Evolutionary conservation across 139 green algal species (phyloP).

Genomic region (Chlamydomonas eustigma): DNA sequence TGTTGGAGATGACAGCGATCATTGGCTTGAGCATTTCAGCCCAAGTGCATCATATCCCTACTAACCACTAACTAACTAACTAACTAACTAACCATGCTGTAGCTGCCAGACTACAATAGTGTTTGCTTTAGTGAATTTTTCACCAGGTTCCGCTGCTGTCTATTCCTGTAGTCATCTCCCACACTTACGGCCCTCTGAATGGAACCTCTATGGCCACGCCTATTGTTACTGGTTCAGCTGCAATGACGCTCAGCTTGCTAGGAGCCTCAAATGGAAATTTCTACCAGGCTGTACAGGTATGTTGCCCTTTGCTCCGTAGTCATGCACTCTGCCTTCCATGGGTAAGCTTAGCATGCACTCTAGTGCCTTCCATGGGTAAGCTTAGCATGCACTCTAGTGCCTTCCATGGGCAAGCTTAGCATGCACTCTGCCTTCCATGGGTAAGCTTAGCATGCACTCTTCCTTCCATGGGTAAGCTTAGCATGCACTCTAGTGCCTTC

Average conservation of each 20-base stretch:
- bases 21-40: no score
- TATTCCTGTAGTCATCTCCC: background rate
- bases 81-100: no score
- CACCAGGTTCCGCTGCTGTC: background rate
- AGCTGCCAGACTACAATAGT: no score
- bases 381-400: background rate
- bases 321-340: background rate
- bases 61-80: no score
- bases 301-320: no score
- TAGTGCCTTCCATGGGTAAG: background rate
- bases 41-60: no score
- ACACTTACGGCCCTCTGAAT: slow-evolving; percentile 12
- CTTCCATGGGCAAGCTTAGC: background rate
- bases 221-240: slow-evolving; percentile 8
- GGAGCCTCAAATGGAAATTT: slow-evolving; percentile 6
- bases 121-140: no score
- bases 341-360: background rate
- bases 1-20: no score
- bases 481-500: background rate
- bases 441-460: background rate
- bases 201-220: slow-evolving; percentile 20
- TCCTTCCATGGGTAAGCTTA: background rate
- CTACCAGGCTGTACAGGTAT: slow-evolving; percentile 5
- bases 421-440: background rate
- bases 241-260: slow-evolving; percentile 21